Evolutionary conservation across 768 basidiomycete genomes (phyloP), one percentile per base, ranked within the genome.

Genomic region (Suillus ampliporus): DNA sequence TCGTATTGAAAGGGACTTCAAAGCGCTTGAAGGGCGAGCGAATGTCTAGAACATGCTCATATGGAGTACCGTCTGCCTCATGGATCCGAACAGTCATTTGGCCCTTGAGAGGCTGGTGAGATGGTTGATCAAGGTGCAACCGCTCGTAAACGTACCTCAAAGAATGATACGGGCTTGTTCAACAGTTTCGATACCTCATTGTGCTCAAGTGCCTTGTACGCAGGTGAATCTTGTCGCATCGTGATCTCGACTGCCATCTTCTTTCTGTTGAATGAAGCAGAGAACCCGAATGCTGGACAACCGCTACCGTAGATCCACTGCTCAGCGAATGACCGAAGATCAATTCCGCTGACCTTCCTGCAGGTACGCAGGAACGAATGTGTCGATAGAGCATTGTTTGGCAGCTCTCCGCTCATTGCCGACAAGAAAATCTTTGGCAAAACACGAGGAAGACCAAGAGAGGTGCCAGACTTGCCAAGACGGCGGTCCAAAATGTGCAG

Each of bases 251-350:
- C 94, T 2, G 95, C 91, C 91, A 99, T 97, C 78, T 95, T 95
- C 84, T 98, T 99, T 71, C 95, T 83, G 74, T 98, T 97, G 78
- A 99, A 99, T 40, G 88, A 89, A 1, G 97, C 95, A 14, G 88
- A 87, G 73, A 99, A 92, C 0, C 85, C 86, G 73, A 99, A 95
- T 3, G 89, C 84, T 1, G 97, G 97, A 73, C 95, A 97, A 23
- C 97, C 97, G 73, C 92, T 95, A 14, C 96, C 96, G 71, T 95
- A 97, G 65, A 99, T 94, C 97, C 97, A 99, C 74, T 99, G 97
- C 71, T 99, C 95, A n/a, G 94, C 93, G 72, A 99, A 99, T 34
- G 87, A 85, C 60, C 91, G 84, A 26, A 91, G 84, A 71, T 99
- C 97, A 19, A 94, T 90, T 11, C 95, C 94, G 71, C 92, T 93